These are phyloP conservation scores for Cucumis hystrix DNA, from an alignment of 306 rosid species.

Conservation along the genomic window DNA sequence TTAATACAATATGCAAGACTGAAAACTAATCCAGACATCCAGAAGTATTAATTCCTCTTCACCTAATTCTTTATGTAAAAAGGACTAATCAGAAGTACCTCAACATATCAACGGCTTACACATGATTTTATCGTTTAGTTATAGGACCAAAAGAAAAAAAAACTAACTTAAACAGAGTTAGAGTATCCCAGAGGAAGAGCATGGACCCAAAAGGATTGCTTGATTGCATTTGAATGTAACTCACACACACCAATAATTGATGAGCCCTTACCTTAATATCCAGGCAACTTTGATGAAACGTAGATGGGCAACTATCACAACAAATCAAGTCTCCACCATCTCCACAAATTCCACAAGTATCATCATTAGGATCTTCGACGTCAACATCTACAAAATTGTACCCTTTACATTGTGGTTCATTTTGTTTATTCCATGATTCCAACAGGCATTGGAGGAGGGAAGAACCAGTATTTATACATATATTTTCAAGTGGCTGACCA, in stretches of 20 bases:
- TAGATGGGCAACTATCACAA: conserved; percentile 94
- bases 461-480: conserved; percentile 43
- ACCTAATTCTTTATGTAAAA: not conserved
- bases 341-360: conserved; percentile 91
- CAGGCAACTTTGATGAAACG: conserved; percentile 89
- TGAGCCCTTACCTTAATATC: conserved; percentile 46
- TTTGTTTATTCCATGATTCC: conserved; percentile 83
- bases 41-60: not conserved
- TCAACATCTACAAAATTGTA: conserved; percentile 58
- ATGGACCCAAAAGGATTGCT: not conserved
- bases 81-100: not conserved
- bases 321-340: conserved; percentile 96
- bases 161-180: not conserved
- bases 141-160: not conserved
- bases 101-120: not conserved
- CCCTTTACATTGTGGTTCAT: conserved; percentile 43
- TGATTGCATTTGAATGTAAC: not conserved
- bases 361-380: conserved; percentile 89
- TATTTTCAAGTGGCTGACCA: conserved; percentile 43
- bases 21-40: not conserved
- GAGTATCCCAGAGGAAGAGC: not conserved
- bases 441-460: conserved; percentile 76
- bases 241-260: not conserved
- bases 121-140: not conserved
- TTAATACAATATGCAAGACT: not conserved